Evolutionary conservation across 2,329 filamentous ascomycete genomes (phyloP).

Genomic region (Fusarium duplospermum): DNA sequence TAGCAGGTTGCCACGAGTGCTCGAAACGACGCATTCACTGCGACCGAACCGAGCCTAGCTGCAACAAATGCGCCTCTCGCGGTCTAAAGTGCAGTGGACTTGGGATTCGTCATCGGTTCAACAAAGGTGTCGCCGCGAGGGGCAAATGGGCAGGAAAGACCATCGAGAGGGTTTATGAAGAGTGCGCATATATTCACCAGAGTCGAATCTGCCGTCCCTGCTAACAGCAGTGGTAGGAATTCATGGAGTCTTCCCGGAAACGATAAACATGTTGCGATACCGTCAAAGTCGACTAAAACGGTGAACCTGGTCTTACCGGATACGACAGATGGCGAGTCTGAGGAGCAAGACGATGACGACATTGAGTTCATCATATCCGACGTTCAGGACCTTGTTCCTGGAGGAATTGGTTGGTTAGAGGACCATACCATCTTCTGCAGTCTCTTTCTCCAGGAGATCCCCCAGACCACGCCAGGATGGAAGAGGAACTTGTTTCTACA

Average conservation of each 20-base stretch:
- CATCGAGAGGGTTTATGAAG: constrained; percentile 38
- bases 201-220: fast-evolving
- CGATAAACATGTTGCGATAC: neutral
- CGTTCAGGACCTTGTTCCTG: neutral
- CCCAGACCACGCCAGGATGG: constrained; percentile 24
- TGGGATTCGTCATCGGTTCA: constrained; percentile 41
- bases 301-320: neutral
- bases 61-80: constrained; percentile 35
- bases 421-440: neutral
- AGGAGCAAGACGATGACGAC: neutral
- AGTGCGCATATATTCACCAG: neutral
- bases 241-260: constrained; percentile 2
- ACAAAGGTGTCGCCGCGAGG: constrained; percentile 40
- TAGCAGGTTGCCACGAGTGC: constrained; percentile 40
- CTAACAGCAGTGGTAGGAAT: constrained; percentile 3
- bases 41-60: constrained; percentile 36
- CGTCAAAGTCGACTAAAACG: neutral
- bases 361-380: neutral
- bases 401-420: fast-evolving
- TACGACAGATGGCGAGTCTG: neutral
- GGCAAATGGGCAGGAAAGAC: constrained; percentile 44
- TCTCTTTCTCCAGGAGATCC: constrained; percentile 19
- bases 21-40: constrained; percentile 42
- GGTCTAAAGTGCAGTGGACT: constrained; percentile 40
- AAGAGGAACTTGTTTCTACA: constrained; percentile 29